Evolutionary conservation across 1,139 yeast species (phyloP).

Genomic region (Suhomyces maxii): DNA sequence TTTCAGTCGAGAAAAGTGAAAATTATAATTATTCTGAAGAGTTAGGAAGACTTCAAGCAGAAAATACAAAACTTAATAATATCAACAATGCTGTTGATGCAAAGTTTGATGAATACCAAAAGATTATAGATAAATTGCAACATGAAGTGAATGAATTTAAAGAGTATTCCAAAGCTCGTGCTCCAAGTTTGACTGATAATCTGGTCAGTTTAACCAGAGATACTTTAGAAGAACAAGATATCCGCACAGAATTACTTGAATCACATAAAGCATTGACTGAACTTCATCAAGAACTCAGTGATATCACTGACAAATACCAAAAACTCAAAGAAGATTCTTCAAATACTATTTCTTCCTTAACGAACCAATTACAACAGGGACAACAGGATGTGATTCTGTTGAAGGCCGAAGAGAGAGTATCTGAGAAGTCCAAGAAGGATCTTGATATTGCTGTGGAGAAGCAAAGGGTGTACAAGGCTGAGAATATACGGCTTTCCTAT

Average conservation of each 20-base stretch:
- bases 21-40: constrained; percentile 11
- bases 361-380: constrained; percentile 29
- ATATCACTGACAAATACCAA: constrained; percentile 22
- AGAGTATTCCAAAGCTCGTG: constrained; percentile 13
- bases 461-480: constrained; percentile 50
- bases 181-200: neutral
- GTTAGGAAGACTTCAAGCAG: constrained; percentile 17
- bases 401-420: constrained; percentile 22
- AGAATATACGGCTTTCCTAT: constrained; percentile 46
- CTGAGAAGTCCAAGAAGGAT: constrained; percentile 38
- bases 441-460: constrained; percentile 47
- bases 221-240: constrained; percentile 11
- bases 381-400: constrained; percentile 26
- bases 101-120: constrained; percentile 34
- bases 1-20: constrained; percentile 13
- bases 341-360: constrained; percentile 28
- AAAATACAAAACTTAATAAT: constrained; percentile 21
- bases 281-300: constrained; percentile 24
- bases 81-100: constrained; percentile 21
- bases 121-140: constrained; percentile 33
- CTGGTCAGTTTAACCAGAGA: constrained; percentile 3
- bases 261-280: constrained; percentile 25
- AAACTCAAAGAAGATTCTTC: constrained; percentile 28
- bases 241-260: constrained; percentile 17
- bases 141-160: constrained; percentile 31